phyloP scores from a whole-genome alignment of 2,329 filamentous ascomycete genomes.

The Cordyceps cicadae region DNA sequence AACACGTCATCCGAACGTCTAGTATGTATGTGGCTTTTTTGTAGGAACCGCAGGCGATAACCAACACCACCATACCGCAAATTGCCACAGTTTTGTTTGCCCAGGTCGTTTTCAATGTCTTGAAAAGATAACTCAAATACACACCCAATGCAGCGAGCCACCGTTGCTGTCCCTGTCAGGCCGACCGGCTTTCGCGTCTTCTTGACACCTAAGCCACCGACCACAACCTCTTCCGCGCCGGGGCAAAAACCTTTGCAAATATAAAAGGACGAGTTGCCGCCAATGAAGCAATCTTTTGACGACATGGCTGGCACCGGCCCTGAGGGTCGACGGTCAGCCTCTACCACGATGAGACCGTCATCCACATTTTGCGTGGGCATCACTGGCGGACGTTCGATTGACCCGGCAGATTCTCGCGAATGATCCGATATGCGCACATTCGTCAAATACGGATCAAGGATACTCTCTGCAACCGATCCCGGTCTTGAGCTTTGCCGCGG shows the following conservation, averaged over 20 bases:
- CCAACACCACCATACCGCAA: slow-evolving; percentile 37
- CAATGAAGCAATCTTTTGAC: slow-evolving; percentile 34
- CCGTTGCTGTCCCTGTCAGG: slow-evolving; percentile 31
- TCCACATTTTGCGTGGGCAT: slow-evolving; percentile 10
- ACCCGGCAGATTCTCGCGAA: neutral
- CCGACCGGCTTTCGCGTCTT: slow-evolving; percentile 43
- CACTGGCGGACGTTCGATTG: neutral
- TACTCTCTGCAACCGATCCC: slow-evolving; percentile 5
- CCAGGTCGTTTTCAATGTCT: slow-evolving; percentile 43
- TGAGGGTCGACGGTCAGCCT: slow-evolving; percentile 10
- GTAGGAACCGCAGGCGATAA: slow-evolving; percentile 47
- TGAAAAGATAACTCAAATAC: slow-evolving; percentile 46
- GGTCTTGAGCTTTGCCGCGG: slow-evolving; percentile 2
- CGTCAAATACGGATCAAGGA: slow-evolving; percentile 4
- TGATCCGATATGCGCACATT: slow-evolving; percentile 2
- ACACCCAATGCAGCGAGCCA: slow-evolving; percentile 46
- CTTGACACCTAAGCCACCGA: slow-evolving; percentile 41
- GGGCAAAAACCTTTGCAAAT: slow-evolving; percentile 47
- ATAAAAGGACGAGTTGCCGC: slow-evolving; percentile 40
- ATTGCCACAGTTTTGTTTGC: slow-evolving; percentile 39
- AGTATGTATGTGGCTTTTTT: slow-evolving; percentile 45
- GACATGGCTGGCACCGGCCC: neutral
- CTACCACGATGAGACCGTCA: slow-evolving; percentile 18
- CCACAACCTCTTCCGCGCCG: slow-evolving; percentile 42
- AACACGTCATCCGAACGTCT: slow-evolving; percentile 43